A percentile compares a stretch with the other conserved stretches of the same genome.
These are phyloP conservation scores for Grigorovia yakushimaensis DNA, from an alignment of 805 yeast species.

Conservation along the genomic window DNA sequence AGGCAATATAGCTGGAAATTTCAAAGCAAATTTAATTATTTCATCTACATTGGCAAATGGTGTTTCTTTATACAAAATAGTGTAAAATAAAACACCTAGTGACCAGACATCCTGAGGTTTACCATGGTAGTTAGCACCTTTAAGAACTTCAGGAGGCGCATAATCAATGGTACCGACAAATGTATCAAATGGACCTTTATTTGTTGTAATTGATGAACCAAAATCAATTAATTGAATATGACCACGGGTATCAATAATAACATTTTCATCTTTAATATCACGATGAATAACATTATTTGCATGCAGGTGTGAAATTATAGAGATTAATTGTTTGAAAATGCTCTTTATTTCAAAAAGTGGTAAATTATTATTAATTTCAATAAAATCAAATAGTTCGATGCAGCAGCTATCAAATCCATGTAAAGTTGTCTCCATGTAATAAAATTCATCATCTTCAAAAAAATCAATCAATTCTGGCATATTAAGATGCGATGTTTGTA, in stretches of 20 bases:
- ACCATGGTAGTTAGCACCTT: conserved; percentile 82
- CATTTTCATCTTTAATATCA: conserved; percentile 89
- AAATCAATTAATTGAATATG: conserved; percentile 80
- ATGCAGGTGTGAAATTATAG: conserved; percentile 74
- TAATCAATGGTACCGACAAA: conserved; percentile 95
- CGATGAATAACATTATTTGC: conserved; percentile 80
- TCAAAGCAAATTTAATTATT: conserved; percentile 77
- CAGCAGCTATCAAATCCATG: conserved; percentile 87
- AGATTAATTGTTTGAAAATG: conserved; percentile 68
- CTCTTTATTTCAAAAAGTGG: conserved; percentile 63
- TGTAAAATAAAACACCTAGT: conserved; percentile 81
- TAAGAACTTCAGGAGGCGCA: conserved; percentile 91
- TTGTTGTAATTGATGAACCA: conserved; percentile 67
- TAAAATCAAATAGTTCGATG: conserved; percentile 82
- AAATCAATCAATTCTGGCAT: conserved; percentile 77
- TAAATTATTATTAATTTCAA: conserved; percentile 74
- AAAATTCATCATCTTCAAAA: conserved; percentile 82
- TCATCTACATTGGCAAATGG: conserved; percentile 93
- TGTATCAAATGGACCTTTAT: conserved; percentile 87
- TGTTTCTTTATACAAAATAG: conserved; percentile 81
- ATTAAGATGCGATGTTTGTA: conserved; percentile 56
- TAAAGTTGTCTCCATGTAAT: conserved; percentile 84
- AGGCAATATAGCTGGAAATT: conserved; percentile 29
- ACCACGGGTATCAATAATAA: conserved; percentile 75
- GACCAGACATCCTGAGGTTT: conserved; percentile 97